Percentiles rank a stretch among this genome's conserved stretches.
phyloP scores from a whole-genome alignment of 495 filamentous ascomycete genomes.

The Podospora pseudocomata region DNA sequence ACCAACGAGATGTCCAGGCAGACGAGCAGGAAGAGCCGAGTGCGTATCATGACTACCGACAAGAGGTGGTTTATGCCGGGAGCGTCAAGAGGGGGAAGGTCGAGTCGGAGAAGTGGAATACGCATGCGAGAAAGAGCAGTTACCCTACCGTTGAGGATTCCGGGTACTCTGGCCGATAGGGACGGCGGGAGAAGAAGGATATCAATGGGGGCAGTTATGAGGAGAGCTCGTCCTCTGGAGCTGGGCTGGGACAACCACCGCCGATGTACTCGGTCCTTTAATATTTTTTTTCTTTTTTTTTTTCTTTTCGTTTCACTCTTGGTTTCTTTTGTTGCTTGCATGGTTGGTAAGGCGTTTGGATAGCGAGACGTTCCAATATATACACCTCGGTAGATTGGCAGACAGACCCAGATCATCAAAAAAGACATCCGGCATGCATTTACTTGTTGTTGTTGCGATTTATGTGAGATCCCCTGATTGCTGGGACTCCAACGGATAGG shows the following conservation, averaged over 20 bases:
- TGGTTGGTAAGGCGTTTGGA: not conserved
- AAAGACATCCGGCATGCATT: not conserved
- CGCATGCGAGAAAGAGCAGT: conserved; percentile 31
- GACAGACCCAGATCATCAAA: not conserved
- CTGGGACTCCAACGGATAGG: not conserved
- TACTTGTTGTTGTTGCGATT: not conserved
- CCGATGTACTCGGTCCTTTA: conserved; percentile 11
- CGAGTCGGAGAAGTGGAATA: conserved; percentile 20
- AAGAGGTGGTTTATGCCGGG: conserved; percentile 27
- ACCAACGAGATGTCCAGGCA: not conserved
- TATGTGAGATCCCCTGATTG: not conserved
- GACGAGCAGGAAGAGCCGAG: conserved; percentile 1
- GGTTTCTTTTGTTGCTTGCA: not conserved
- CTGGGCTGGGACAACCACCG: conserved; percentile 3
- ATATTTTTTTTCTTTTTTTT: not conserved
- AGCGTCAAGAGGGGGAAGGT: conserved; percentile 23
- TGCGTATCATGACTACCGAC: conserved; percentile 1
- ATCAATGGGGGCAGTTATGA: not conserved
- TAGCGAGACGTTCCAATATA: not conserved
- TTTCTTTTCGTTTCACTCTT: not conserved
- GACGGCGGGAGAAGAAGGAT: not conserved
- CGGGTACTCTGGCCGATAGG: conserved; percentile 19
- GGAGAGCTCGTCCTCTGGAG: not conserved
- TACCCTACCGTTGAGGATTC: conserved; percentile 26
- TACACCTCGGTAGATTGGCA: not conserved